Conservation (phyloP, 805 yeast species). For the Jamesozyma jinghongensis region DNA sequence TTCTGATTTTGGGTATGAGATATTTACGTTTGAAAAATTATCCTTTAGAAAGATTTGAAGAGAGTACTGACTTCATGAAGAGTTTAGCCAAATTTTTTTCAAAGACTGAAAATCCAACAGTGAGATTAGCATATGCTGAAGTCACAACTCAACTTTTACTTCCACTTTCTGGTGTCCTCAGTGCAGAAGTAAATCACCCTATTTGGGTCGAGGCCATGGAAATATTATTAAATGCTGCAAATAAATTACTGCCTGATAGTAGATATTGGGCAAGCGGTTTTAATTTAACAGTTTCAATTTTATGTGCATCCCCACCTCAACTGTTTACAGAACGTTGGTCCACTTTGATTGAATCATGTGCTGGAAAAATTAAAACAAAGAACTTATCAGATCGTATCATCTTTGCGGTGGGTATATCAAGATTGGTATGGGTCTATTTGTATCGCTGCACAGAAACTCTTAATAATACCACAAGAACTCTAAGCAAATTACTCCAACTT, state of each 20-base stretch:
- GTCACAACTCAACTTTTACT: conserved; percentile 65
- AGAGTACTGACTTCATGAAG: conserved; percentile 81
- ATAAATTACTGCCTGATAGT: conserved; percentile 36
- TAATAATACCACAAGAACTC: conserved; percentile 73
- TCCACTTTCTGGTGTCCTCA: conserved; percentile 74
- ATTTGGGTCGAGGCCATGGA: conserved; percentile 82
- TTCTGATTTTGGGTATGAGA: conserved; percentile 87
- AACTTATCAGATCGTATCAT: conserved; percentile 41
- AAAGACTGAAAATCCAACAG: conserved; percentile 52
- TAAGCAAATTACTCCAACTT: conserved; percentile 53
- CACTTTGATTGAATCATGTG: conserved; percentile 50
- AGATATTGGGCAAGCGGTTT: conserved; percentile 61
- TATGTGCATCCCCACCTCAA: conserved; percentile 74
- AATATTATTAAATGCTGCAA: conserved; percentile 44
- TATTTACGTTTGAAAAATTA: conserved; percentile 68
- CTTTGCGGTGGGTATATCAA: conserved; percentile 54
- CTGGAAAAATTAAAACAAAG: conserved; percentile 58
- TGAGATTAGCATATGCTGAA: conserved; percentile 74
- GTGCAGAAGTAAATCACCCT: conserved; percentile 95
- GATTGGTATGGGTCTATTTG: conserved; percentile 84
- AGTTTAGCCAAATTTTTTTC: conserved; percentile 78
- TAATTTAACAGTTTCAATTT: conserved; percentile 57
- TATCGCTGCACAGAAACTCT: conserved; percentile 82
- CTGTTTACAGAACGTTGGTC: conserved; percentile 69
- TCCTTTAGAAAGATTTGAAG: conserved; percentile 86